phyloP scores from a whole-genome alignment of 306 rosid genomes.

The Vicia faba region DNA sequence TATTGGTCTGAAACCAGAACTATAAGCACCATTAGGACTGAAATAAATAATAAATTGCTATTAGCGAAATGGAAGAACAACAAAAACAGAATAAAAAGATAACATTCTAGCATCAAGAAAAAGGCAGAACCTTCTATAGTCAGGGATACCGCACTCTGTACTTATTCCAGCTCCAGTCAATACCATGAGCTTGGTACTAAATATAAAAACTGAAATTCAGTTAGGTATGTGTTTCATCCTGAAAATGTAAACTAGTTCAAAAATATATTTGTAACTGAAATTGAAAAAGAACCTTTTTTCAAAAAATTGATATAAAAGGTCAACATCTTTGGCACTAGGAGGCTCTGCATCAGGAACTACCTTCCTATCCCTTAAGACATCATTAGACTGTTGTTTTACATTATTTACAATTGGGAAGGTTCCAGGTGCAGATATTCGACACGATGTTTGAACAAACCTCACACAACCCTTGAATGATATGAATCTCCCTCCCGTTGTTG shows the following conservation, averaged over 20 bases:
- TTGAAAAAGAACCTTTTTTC: slow-evolving; percentile 59
- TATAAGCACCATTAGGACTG: slow-evolving; percentile 97
- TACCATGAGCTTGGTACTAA: slow-evolving; percentile 69
- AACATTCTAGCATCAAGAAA: not conserved
- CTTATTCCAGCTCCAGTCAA: slow-evolving; percentile 95
- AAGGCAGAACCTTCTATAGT: slow-evolving; percentile 74
- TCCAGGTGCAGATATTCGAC: slow-evolving; percentile 54
- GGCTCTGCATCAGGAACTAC: slow-evolving; percentile 82
- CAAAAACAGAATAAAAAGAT: not conserved
- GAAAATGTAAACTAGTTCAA: not conserved
- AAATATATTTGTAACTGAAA: not conserved
- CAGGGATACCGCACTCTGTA: slow-evolving; percentile 97
- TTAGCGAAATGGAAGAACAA: slow-evolving; percentile 30
- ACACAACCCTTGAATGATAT: slow-evolving; percentile 43
- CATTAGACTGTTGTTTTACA: slow-evolving; percentile 43
- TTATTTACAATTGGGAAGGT: slow-evolving; percentile 35
- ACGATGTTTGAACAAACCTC: slow-evolving; percentile 58
- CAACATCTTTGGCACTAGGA: slow-evolving; percentile 69
- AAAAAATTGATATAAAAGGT: slow-evolving; percentile 67
- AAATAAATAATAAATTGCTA: slow-evolving; percentile 39
- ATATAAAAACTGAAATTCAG: slow-evolving; percentile 35
- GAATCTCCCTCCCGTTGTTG: slow-evolving; percentile 42
- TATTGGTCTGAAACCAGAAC: slow-evolving; percentile 94
- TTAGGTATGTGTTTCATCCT: slow-evolving; percentile 20
- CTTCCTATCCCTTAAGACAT: slow-evolving; percentile 57